Evolutionary conservation across 345 rosid genomes (phyloP), one percentile per base, ranked within the genome.

Genomic region (Lagerstroemia speciosa): DNA sequence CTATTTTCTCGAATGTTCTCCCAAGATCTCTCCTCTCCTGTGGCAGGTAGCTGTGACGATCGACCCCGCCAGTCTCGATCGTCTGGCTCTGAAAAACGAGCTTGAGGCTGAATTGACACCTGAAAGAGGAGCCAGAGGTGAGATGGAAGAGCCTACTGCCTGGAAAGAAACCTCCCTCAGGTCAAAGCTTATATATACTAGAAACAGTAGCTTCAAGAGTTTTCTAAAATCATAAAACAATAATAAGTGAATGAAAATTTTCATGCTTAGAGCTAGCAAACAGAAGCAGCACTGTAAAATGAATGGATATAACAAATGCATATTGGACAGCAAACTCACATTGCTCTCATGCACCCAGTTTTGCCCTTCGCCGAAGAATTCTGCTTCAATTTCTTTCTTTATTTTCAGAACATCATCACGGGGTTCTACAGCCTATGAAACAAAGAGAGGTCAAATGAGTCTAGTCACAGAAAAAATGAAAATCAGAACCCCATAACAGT

Each of bases 41-140:
- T 33, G 12, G 84, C 22, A 75, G 87, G 38, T 69, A 77, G 52
- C 57, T 82, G 91, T 62, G 88, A 82, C 60, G 88, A 69, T 71
- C 95, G 96, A 33, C 72, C 82, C 65, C 88, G 96, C 97, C 96
- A 94, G 71, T 94, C 95, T 64, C 97, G 97, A 77, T 78, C 91
- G 78, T 91, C 97, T 34, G 87, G 83, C 81, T 94, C 95, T 33
- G 88, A 76, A 72, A 78, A 91, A 40, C 97, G 93, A 74, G 69
- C 77, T 75, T 71, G 93, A 76, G 72, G 26, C 76, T 81, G 89
- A 81, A 5, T 81, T 57, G 73, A 76, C 26, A 73, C 77, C 96
- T 87, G 81, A 19, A 67, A 45, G 63, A 27, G 34, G 64, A 46
- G 17, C n/a, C 22, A 27, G 19, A 58, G 20, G 29, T 30, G 22